Evolutionary conservation across 169 alveolate species (phyloP), one percentile per base, ranked within the genome.

Genomic region (Cryptosporidium andersoni): DNA sequence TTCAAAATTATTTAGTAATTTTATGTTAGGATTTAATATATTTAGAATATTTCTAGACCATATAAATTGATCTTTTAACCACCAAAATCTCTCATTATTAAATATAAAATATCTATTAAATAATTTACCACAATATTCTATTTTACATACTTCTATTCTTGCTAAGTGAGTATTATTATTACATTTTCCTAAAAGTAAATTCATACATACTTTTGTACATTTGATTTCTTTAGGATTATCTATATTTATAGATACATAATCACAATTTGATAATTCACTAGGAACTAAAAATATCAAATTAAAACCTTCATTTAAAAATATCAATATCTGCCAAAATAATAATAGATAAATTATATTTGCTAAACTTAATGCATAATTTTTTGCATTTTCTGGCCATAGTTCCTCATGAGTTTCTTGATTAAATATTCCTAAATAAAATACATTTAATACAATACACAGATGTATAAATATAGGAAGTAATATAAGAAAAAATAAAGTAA

Each of bases 41-140:
- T 55, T 25, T 34, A 74, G 39, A 9, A 56, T 36, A 7, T 74
- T 68, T 16, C 85, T 74, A 14, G 85, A 74, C 85, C 85, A 74
- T 58, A 43, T 25, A 43, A 74, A 74, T 60, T 74, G 43, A 53
- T 14, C 36, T 25, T 74, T 48, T 4, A 16, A 56, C 68, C 67
- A 74, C 85, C 85, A 74, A 34, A 58, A 74, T 25, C 40, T 74
- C 34, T 74, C 85, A 16, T 42, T n/a, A 7, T 42, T 34, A 25
- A 58, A 58, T 11, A 45, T 63, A 60, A 74, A 74, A 16, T 74
- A 74, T 12, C 74, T 42, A 34, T 74, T 14, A 6, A 74, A 11
- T 4, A 55, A 68, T 12, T 74, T 64, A 9, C 37, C 34, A 39
- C 4, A 25, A 16, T 9, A 36, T 1, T 6, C 36, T 2, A 74